Base-by-base conservation (phyloP, 768 basidiomycete genomes). In the Nidularia sp. region DNA sequence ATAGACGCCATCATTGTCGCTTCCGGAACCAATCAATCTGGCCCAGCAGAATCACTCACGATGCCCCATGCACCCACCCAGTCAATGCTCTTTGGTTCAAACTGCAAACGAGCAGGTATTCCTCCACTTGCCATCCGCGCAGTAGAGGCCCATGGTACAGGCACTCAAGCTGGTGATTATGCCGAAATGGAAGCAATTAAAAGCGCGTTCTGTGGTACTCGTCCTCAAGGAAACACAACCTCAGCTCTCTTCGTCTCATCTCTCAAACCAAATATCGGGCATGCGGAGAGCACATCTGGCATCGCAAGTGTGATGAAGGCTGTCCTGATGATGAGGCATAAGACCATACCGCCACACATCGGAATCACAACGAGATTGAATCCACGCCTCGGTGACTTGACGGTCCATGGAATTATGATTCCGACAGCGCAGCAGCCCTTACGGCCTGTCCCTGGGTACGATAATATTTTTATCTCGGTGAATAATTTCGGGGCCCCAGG, bases 141-240 rank as follows among this genome's bases (percentile, higher is more conserved):
- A 22, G 74, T 86, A 18, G 89, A 91, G 61, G 85, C 86, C 2
- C 88, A 90, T 62, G 88, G 86, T 1, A 86, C 88, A 1, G 89
- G 83, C 0, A 83, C 88, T 0, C 83, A 84, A 58, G 83, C 81
- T 1, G 88, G 88, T 6, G 88, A 90, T 63, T 76, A 80, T 1
- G 75, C 69, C 56, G 89, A 90, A 60, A 59, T 89, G 35, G 77
- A 80, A 53, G 82, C 83, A 46, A 78, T 90, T 52, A 75, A 85
- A 34, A 69, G 63, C 12, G 77, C 84, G 31, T 77, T 90, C 51
- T 70, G 75, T 2, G 55, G 55, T 34, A 64, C 68, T 44, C 77
- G 80, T 43, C 60, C 66, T 2, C 50, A 7, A 39, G 36, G 7
- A 8, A n/a, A 39, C 36, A 8, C 44, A 8, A 60, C 9, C 62